These are phyloP conservation scores for Fusarium paranaense DNA, from an alignment of 2,329 filamentous ascomycete genomes.

Conservation along the genomic window DNA sequence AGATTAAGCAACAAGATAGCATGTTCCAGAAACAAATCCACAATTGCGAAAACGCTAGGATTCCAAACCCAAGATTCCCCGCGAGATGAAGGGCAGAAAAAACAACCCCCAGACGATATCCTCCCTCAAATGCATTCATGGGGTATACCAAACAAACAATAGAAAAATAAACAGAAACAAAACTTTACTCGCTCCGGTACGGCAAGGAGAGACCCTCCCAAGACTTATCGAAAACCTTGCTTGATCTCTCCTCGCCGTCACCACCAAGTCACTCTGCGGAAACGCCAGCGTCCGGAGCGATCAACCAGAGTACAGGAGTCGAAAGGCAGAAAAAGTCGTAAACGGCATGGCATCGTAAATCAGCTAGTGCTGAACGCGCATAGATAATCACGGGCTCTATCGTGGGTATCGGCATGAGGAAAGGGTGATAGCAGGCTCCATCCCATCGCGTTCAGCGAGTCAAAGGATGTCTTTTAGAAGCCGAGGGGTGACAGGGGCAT, in stretches of 20 bases:
- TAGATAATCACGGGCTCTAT: constrained; percentile 27
- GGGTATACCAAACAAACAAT: constrained; percentile 42
- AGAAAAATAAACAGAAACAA: constrained; percentile 20
- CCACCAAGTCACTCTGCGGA: constrained; percentile 16
- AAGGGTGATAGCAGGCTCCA: constrained; percentile 5
- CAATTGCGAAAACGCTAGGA: constrained; percentile 32
- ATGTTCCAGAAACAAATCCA: constrained; percentile 17
- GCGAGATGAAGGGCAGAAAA: constrained; percentile 18
- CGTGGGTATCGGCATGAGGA: constrained; percentile 14
- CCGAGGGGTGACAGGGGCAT: constrained; percentile 73
- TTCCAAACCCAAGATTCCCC: constrained; percentile 13
- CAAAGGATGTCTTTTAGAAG: constrained; percentile 53
- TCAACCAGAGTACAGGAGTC: constrained; percentile 22
- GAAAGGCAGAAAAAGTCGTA: constrained; percentile 44
- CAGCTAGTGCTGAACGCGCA: constrained; percentile 34
- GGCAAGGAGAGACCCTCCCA: constrained; percentile 2
- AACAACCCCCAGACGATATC: constrained; percentile 20
- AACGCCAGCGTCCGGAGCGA: constrained; percentile 32
- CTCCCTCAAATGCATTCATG: constrained; percentile 38
- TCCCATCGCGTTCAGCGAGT: constrained; percentile 7
- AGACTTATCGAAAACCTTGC: constrained; percentile 11
- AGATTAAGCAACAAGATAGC: constrained; percentile 16
- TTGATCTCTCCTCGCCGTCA: constrained; percentile 17
- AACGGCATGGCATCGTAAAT: constrained; percentile 51
- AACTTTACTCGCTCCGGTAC: constrained; percentile 25